Evolutionary conservation across 306 rosid genomes (phyloP).

Genomic region (Medicago arabica): DNA sequence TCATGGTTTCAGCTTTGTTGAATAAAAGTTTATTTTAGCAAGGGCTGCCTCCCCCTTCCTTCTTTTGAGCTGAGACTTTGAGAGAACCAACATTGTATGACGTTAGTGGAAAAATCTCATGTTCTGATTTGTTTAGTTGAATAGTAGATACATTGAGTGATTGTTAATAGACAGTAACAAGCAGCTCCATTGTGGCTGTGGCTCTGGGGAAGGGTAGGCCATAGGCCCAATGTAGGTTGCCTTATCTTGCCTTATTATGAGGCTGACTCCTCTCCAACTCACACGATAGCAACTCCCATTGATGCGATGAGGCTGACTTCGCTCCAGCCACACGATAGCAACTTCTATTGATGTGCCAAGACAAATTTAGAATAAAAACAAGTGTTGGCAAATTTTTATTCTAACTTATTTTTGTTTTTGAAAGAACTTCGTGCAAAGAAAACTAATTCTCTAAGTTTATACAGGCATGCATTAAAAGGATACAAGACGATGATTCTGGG

Average conservation of each 20-base stretch:
- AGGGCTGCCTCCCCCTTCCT: background rate
- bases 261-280: background rate
- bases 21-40: background rate
- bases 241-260: background rate
- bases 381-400: background rate
- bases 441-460: background rate
- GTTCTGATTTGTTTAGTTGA: background rate
- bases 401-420: background rate
- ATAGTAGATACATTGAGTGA: background rate
- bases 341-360: background rate
- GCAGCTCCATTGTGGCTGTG: background rate
- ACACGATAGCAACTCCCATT: background rate
- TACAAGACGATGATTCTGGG: slow-evolving; percentile 78
- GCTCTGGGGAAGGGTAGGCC: background rate
- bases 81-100: background rate
- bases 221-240: background rate
- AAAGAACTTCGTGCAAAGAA: background rate
- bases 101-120: background rate
- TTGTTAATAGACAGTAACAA: background rate
- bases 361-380: background rate
- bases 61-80: background rate
- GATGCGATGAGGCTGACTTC: background rate
- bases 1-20: background rate
- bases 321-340: background rate
- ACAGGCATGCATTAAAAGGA: slow-evolving; percentile 89